Base-by-base conservation (phyloP, 306 rosid species). In the Vigna radiata region DNA sequence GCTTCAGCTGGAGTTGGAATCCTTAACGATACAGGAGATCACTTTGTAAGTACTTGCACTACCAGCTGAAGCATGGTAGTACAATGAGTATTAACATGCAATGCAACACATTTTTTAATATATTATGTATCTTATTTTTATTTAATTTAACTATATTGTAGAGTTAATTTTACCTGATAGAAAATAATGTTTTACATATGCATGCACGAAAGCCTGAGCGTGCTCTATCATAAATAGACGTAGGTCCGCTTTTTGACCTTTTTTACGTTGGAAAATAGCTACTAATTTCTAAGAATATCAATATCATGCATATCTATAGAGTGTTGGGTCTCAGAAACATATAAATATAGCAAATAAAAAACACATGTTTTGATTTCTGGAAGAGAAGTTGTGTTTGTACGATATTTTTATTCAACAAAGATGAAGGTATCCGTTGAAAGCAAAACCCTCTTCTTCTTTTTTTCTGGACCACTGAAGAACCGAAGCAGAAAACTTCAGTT, bases 1-100 rank as follows among this genome's bases (percentile, higher is more conserved):
- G 96, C 94, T 72, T 89, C 94, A 2, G 94, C 91, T 27, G 94
- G 96, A 46, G 65, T 89, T 17, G 96, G 96, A 78, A 89, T 91
- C 17, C 96, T 89, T 33, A 91, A 91, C 36, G 96, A 89, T 77
- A 89, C 96, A 2, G 96, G 96, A 3, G 17, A 59, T 72, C 96
- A 91, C 37, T 91, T 91, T 87, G 96, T 89, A 75, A 77, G 96
- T 84, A 13, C 39, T 59, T 59, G 2, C n/a, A n/a, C n/a, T n/a
- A n/a, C n/a, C n/a, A n/a, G n/a, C n/a, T n/a, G n/a, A n/a, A n/a
- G 17, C 33, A n/a, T 10, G 9, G 50, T 39, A n/a, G 1, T 73
- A 44, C 10, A 27, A 59, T 27, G n/a, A 13, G 6, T 12, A 6
- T 29, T 29, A 6, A 25, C 36, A 54, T 19, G 33, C 62, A 23